Percentiles rank a stretch among this genome's conserved stretches.
These are phyloP conservation scores for Ophioceras dolichostomum DNA, from an alignment of 2,329 filamentous ascomycete species.

Conservation along the genomic window DNA sequence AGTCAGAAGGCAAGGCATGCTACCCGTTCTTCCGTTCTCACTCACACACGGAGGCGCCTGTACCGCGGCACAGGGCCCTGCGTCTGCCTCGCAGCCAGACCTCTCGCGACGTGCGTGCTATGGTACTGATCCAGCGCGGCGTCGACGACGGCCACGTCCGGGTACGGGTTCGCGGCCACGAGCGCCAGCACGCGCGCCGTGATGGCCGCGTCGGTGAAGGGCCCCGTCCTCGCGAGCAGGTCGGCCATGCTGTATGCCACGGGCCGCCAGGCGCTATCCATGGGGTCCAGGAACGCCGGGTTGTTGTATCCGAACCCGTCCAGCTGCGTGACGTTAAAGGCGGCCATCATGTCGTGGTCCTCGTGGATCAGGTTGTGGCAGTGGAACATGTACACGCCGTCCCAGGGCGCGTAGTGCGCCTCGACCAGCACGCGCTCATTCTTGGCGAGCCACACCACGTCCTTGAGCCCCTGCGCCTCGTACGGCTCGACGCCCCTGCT, in stretches of 20 bases:
- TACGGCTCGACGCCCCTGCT: slow-evolving; percentile 34
- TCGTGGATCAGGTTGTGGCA: slow-evolving; percentile 34
- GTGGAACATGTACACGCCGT: slow-evolving; percentile 38
- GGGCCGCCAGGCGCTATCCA: slow-evolving; percentile 22
- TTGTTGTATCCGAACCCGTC: slow-evolving; percentile 24
- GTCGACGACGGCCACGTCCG: slow-evolving; percentile 8
- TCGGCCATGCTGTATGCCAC: slow-evolving; percentile 12
- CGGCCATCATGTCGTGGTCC: slow-evolving; percentile 33
- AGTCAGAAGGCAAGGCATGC: no score
- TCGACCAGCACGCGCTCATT: slow-evolving; percentile 37
- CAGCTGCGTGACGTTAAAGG: slow-evolving; percentile 28
- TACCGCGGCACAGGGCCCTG: no score
- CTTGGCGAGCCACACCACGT: slow-evolving; percentile 40
- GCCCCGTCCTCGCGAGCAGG: slow-evolving; percentile 10
- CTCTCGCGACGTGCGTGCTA: no score
- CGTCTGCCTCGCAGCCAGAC: no score
- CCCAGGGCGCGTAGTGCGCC: slow-evolving; percentile 38
- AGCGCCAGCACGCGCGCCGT: slow-evolving; percentile 10
- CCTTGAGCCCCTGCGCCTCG: slow-evolving; percentile 41
- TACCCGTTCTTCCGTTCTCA: no score
- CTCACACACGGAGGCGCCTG: no score
- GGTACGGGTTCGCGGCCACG: slow-evolving; percentile 15
- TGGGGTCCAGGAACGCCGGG: slow-evolving; percentile 21
- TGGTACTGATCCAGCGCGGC: slow-evolving; percentile 14
- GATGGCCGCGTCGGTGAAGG: slow-evolving; percentile 13